Percentiles rank a stretch among this genome's conserved stretches.
These are phyloP conservation scores for Saturnispora ahearnii DNA, from an alignment of 805 yeast species.

Conservation along the genomic window DNA sequence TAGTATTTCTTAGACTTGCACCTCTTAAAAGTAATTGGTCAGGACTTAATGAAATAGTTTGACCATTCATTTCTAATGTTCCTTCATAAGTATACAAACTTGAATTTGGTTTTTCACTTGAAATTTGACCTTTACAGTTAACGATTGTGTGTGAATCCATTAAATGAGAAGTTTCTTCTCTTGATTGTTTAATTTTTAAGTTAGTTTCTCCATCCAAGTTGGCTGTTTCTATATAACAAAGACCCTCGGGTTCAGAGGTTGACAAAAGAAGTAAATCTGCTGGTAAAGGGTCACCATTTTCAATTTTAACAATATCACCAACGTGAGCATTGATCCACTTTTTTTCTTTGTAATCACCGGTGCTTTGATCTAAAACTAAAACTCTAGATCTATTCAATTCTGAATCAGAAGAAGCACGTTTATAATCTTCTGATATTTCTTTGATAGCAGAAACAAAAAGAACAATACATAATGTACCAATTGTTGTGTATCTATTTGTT, in stretches of 20 bases:
- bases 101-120: conserved; percentile 90
- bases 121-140: conserved; percentile 46
- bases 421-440: conserved; percentile 84
- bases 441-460: conserved; percentile 85
- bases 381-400: conserved; percentile 73
- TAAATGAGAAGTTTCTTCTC: conserved; percentile 62
- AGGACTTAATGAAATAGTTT: conserved; percentile 67
- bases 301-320: conserved; percentile 83
- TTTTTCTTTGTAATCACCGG: conserved; percentile 54
- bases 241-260: conserved; percentile 96
- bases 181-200: conserved; percentile 86
- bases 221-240: conserved; percentile 96
- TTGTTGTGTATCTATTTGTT: conserved; percentile 90
- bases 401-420: conserved; percentile 78
- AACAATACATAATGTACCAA: conserved; percentile 81
- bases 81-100: conserved; percentile 94
- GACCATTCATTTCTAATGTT: conserved; percentile 51
- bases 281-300: conserved; percentile 85
- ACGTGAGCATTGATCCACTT: conserved; percentile 85
- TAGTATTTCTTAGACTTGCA: conserved; percentile 89
- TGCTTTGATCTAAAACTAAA: conserved; percentile 46
- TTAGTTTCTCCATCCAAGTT: conserved; percentile 97
- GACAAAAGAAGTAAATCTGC: conserved; percentile 81
- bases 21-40: conserved; percentile 92
- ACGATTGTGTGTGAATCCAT: conserved; percentile 57